Evolutionary conservation across 345 rosid species (phyloP), one percentile per base, ranked within the genome.

Genomic region (Conringia planisiliqua): DNA sequence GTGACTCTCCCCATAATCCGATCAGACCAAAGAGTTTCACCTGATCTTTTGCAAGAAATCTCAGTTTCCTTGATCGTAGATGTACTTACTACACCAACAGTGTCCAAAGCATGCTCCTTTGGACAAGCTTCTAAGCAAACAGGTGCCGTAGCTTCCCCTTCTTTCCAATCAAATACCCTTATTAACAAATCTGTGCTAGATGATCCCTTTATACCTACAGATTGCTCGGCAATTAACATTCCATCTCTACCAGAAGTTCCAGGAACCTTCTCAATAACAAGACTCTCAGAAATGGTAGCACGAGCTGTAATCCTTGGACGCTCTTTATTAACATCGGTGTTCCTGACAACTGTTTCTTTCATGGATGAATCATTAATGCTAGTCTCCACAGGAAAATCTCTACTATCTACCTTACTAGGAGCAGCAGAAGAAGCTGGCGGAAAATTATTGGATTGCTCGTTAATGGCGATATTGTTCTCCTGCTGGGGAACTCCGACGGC

Each of bases 111-210:
- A 65, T 82, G 88, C 66, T 92, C 99, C 78, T 85, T 85, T 39
- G 90, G 96, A 62, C 83, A 75, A 75, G 99, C 96, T 77, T 96
- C 97, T 86, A 96, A 87, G 89, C 89, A 92, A 80, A 89, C 80
- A 27, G 98, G 90, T 52, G 79, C 13, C 14, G 57, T 72, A 55
- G 86, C 89, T 70, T 84, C 94, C 50, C 93, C 93, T 75, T 86
- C 83, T 79, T 89, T 90, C 83, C 84, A 88, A 82, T 90, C 93
- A 71, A 90, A 89, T 50, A 96, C 97, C 79, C 93, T 87, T 75
- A 96, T 88, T 32, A 82, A 81, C 79, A 88, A 85, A 64, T 79
- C 56, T 36, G 87, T 79, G 54, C 56, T 63, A 69, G 83, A 77
- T 54, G 89, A 83, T 57, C 82, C 85, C 74, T 85, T 85, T 60